Conservation (phyloP, 768 basidiomycete species). For the Hygrocybe coccinea region DNA sequence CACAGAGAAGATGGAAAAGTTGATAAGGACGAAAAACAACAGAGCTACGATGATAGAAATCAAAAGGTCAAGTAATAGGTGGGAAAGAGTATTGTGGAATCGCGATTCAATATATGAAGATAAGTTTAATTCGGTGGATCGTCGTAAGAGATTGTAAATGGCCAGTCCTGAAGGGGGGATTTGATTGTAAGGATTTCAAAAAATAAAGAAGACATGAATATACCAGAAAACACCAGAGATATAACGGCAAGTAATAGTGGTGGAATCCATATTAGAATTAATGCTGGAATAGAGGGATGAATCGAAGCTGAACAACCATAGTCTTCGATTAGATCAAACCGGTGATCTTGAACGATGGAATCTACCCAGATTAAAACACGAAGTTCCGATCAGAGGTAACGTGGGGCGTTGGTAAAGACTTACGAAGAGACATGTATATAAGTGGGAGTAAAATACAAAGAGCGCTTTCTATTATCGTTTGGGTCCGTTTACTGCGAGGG, state of each 20-base stretch:
- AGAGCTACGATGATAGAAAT: slow-evolving; percentile 38
- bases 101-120: slow-evolving; percentile 37
- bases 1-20: slow-evolving; percentile 29
- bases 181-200: neutral
- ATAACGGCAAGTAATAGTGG: slow-evolving; percentile 40
- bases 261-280: slow-evolving; percentile 44
- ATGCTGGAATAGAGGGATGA: slow-evolving; percentile 39
- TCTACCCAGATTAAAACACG: slow-evolving; percentile 43
- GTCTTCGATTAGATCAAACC: slow-evolving; percentile 57
- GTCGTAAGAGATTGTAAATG: slow-evolving; percentile 29
- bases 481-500: slow-evolving; percentile 35
- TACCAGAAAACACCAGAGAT: slow-evolving; percentile 42
- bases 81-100: slow-evolving; percentile 38
- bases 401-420: slow-evolving; percentile 21
- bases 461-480: slow-evolving; percentile 40
- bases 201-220: slow-evolving; percentile 13
- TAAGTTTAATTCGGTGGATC: slow-evolving; percentile 22
- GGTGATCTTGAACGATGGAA: slow-evolving; percentile 52
- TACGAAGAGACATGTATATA: slow-evolving; percentile 56
- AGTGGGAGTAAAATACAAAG: slow-evolving; percentile 54
- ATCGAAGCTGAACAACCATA: slow-evolving; percentile 51
- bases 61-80: slow-evolving; percentile 55
- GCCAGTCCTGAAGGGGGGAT: slow-evolving; percentile 26
- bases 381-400: neutral
- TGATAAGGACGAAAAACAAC: slow-evolving; percentile 37